Evolutionary conservation across 2,329 filamentous ascomycete species (phyloP).

Genomic region (Colletotrichum liriopes): DNA sequence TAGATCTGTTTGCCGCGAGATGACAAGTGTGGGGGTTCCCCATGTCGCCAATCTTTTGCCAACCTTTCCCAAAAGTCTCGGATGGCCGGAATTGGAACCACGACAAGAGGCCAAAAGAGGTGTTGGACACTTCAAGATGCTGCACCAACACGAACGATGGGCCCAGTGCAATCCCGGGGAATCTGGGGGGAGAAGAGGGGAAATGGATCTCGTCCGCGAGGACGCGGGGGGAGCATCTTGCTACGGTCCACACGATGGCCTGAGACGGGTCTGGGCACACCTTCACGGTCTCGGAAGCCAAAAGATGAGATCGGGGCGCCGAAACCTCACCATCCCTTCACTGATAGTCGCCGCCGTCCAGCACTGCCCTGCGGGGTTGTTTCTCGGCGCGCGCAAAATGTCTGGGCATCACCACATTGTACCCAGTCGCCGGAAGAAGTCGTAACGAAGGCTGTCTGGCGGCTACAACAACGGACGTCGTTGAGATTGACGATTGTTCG

Average conservation of each 20-base stretch:
- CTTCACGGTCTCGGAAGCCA: conserved; percentile 36
- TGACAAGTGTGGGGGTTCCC: conserved; percentile 40
- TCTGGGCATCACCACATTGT: conserved; percentile 29
- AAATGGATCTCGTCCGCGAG: conserved; percentile 26
- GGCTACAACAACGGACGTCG: conserved; percentile 27
- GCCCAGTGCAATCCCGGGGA: conserved; percentile 20
- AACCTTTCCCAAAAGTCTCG: conserved; percentile 17
- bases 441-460: neutral
- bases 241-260: neutral
- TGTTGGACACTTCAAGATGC: neutral
- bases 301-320: conserved; percentile 33
- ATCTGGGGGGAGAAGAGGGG: conserved; percentile 29
- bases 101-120: neutral
- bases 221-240: conserved; percentile 27
- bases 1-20: conserved; percentile 43
- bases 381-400: conserved; percentile 34
- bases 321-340: conserved; percentile 31
- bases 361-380: conserved; percentile 40
- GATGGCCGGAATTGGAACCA: conserved; percentile 17
- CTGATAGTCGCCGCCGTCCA: conserved; percentile 27
- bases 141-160: conserved; percentile 21
- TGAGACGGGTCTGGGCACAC: conserved; percentile 2
- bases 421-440: conserved; percentile 4
- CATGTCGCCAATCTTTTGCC: conserved; percentile 26
- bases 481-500: conserved; percentile 34